phyloP scores from a whole-genome alignment of 495 filamentous ascomycete species.

The Platismatia glauca region DNA sequence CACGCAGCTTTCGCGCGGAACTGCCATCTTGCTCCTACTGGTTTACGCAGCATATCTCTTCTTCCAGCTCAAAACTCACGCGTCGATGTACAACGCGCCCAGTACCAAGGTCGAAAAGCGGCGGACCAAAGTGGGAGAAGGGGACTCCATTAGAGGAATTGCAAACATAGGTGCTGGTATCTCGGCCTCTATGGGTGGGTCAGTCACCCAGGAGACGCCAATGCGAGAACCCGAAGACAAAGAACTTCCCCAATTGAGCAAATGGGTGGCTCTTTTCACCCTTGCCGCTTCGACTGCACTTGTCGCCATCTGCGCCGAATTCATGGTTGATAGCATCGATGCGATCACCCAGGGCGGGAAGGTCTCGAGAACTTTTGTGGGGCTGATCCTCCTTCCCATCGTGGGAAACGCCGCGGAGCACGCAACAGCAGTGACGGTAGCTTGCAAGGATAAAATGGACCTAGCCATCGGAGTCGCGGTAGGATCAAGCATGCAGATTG shows the following conservation, averaged over 20 bases:
- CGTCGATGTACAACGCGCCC: constrained; percentile 60
- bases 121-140: constrained; percentile 41
- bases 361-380: constrained; percentile 69
- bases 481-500: constrained; percentile 81
- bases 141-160: constrained; percentile 51
- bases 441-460: constrained; percentile 87
- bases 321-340: constrained; percentile 74
- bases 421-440: constrained; percentile 77
- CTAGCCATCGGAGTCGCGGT: constrained; percentile 77
- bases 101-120: constrained; percentile 59
- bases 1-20: constrained; percentile 58
- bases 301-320: constrained; percentile 84
- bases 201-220: constrained; percentile 30
- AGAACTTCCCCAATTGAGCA: constrained; percentile 63
- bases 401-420: constrained; percentile 86
- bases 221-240: constrained; percentile 50
- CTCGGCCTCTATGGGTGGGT: constrained; percentile 34
- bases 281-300: constrained; percentile 64
- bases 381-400: constrained; percentile 78
- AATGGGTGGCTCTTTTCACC: constrained; percentile 60
- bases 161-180: constrained; percentile 49
- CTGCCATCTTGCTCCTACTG: constrained; percentile 62
- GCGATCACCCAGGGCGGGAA: constrained; percentile 48
- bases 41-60: constrained; percentile 70
- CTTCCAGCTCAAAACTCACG: constrained; percentile 76